phyloP scores from a whole-genome alignment of 768 basidiomycete genomes.

The Boletus vermiculosoides region DNA sequence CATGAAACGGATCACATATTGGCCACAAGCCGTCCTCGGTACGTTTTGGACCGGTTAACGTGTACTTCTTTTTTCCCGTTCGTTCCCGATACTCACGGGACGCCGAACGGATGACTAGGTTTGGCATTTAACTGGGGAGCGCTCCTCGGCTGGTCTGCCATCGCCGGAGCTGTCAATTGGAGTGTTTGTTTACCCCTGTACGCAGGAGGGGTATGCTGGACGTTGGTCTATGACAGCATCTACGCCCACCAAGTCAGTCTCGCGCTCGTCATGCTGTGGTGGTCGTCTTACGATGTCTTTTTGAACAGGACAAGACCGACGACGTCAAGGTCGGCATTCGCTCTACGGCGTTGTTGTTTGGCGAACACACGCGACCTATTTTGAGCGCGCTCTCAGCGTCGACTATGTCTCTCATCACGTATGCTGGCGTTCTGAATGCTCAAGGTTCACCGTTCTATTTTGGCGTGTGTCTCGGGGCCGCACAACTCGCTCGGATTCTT shows the following conservation, averaged over 20 bases:
- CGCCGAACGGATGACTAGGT: constrained; percentile 43
- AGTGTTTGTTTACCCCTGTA: constrained; percentile 82
- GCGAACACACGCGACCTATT: constrained; percentile 69
- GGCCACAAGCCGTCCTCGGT: constrained; percentile 97
- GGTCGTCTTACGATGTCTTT: neutral
- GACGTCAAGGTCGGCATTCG: constrained; percentile 86
- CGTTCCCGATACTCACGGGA: neutral
- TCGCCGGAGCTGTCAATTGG: constrained; percentile 82
- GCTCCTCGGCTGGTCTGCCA: constrained; percentile 93
- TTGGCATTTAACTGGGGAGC: constrained; percentile 98
- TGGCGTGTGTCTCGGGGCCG: constrained; percentile 67
- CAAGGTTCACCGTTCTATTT: constrained; percentile 79
- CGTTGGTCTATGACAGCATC: constrained; percentile 94
- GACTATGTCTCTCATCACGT: constrained; percentile 69
- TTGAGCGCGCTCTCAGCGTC: constrained; percentile 71
- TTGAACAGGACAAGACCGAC: constrained; percentile 81
- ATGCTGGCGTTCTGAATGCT: constrained; percentile 77
- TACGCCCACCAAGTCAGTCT: constrained; percentile 88
- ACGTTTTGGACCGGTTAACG: constrained; percentile 18
- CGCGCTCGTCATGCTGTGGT: no score
- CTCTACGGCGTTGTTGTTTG: constrained; percentile 93
- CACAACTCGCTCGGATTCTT: constrained; percentile 78
- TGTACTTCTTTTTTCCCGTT: neutral
- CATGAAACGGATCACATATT: constrained; percentile 96
- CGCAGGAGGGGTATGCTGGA: constrained; percentile 88